A percentile compares a stretch with the other conserved stretches of the same genome.
These are phyloP conservation scores for Yamadazyma spencermartinsiae DNA, from an alignment of 1,139 yeast species.

Conservation along the genomic window DNA sequence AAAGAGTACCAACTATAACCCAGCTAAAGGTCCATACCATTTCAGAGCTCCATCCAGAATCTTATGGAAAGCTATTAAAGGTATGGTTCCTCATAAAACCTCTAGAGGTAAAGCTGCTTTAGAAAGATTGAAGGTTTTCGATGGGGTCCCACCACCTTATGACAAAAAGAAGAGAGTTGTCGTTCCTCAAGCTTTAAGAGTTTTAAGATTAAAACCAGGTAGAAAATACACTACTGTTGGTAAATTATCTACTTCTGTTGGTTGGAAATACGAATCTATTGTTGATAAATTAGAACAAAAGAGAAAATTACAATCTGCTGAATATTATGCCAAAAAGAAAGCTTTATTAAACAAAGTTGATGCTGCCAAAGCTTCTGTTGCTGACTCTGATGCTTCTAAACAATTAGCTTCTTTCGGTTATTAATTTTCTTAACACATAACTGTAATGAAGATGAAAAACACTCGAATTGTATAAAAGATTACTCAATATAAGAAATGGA, in stretches of 20 bases:
- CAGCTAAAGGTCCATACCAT: slow-evolving; percentile 99
- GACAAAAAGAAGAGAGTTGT: slow-evolving; percentile 99
- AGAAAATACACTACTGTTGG: slow-evolving; percentile 99
- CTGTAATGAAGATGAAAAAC: neutral
- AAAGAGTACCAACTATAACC: slow-evolving; percentile 99
- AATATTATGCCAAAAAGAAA: slow-evolving; percentile 98
- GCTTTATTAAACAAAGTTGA: slow-evolving; percentile 91
- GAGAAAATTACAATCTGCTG: slow-evolving; percentile 99
- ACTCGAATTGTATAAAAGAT: neutral
- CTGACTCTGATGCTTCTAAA: slow-evolving; percentile 72
- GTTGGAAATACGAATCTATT: slow-evolving; percentile 99
- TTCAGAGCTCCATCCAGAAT: slow-evolving; percentile 99
- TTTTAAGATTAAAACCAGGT: slow-evolving; percentile 98
- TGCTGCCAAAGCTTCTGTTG: slow-evolving; percentile 80
- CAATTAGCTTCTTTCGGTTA: slow-evolving; percentile 81
- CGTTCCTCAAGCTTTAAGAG: slow-evolving; percentile 99
- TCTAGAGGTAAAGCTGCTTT: slow-evolving; percentile 99
- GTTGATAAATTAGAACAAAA: slow-evolving; percentile 98
- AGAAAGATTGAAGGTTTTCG: slow-evolving; percentile 98
- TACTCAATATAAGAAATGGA: neutral
- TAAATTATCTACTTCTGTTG: slow-evolving; percentile 94
- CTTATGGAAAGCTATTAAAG: slow-evolving; percentile 99
- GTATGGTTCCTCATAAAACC: slow-evolving; percentile 99
- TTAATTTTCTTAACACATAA: slow-evolving; percentile 35
- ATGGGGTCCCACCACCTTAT: slow-evolving; percentile 99